phyloP scores from a whole-genome alignment of 2,329 filamentous ascomycete genomes.

The Fusarium tupiense region DNA sequence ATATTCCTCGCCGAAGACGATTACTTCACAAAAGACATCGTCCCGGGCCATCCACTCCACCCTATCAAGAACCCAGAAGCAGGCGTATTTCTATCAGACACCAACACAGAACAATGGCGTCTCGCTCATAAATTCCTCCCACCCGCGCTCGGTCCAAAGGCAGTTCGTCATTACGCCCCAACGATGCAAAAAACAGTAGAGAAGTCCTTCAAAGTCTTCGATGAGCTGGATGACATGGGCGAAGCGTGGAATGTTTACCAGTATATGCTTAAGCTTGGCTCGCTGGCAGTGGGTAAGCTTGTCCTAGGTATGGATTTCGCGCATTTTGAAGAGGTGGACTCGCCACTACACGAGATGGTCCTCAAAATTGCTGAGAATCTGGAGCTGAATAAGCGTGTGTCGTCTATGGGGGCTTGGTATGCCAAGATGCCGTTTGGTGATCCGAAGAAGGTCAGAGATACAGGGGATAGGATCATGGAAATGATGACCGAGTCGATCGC shows the following conservation, averaged over 20 bases:
- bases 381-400: conserved; percentile 67
- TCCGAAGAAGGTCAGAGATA: conserved; percentile 54
- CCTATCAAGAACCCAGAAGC: conserved; percentile 54
- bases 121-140: conserved; percentile 70
- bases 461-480: conserved; percentile 46
- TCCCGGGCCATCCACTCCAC: conserved; percentile 58
- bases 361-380: conserved; percentile 59
- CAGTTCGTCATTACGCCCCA: conserved; percentile 68
- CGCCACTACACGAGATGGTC: conserved; percentile 62
- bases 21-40: conserved; percentile 64
- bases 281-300: conserved; percentile 56
- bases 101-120: conserved; percentile 59
- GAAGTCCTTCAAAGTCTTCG: conserved; percentile 60
- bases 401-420: conserved; percentile 65
- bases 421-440: conserved; percentile 66
- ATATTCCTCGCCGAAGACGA: conserved; percentile 59
- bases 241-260: conserved; percentile 60
- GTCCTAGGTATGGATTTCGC: conserved; percentile 57
- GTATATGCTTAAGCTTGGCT: conserved; percentile 60
- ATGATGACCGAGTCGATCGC: conserved; percentile 51
- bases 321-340: conserved; percentile 55
- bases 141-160: conserved; percentile 66
- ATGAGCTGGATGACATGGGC: conserved; percentile 58
- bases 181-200: conserved; percentile 66
- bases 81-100: conserved; percentile 60